Conservation (phyloP, 257 asterid genomes). For the Solanum okadae region DNA sequence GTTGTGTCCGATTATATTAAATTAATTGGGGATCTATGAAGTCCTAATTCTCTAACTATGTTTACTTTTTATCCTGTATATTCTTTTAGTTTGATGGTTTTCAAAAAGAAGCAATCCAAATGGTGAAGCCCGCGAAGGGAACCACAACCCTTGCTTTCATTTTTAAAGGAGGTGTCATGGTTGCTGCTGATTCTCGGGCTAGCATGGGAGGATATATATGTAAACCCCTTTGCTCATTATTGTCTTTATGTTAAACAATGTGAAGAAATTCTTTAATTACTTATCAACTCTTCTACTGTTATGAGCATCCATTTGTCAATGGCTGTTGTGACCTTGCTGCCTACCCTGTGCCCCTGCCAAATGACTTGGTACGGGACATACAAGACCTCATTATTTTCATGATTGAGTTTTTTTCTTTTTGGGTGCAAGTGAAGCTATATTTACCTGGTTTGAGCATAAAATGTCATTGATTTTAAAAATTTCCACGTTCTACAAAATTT, state of each 20-base stretch:
- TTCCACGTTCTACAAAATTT: not conserved
- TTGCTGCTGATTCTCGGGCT: slow-evolving; percentile 93
- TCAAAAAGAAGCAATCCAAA: slow-evolving; percentile 80
- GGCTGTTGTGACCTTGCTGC: not conserved
- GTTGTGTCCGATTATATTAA: not conserved
- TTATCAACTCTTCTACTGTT: not conserved
- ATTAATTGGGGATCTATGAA: not conserved
- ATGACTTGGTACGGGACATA: not conserved
- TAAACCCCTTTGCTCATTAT: slow-evolving; percentile 23
- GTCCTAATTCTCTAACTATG: not conserved
- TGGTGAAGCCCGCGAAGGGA: slow-evolving; percentile 98
- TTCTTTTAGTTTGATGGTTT: slow-evolving; percentile 71
- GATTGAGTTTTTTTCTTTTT: not conserved
- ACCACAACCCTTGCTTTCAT: slow-evolving; percentile 89
- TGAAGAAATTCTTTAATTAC: not conserved
- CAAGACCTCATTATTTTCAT: not conserved
- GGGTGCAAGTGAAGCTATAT: not conserved
- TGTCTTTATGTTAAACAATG: not conserved
- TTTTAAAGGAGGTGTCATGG: slow-evolving; percentile 82
- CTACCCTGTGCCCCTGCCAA: not conserved
- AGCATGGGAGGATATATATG: slow-evolving; percentile 99
- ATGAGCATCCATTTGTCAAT: not conserved
- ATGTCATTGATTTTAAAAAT: not conserved
- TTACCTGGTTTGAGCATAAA: not conserved
- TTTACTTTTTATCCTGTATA: not conserved